Evolutionary conservation across 352 stramenopile genomes (phyloP).

Genomic region (Globisporangium splendens): DNA sequence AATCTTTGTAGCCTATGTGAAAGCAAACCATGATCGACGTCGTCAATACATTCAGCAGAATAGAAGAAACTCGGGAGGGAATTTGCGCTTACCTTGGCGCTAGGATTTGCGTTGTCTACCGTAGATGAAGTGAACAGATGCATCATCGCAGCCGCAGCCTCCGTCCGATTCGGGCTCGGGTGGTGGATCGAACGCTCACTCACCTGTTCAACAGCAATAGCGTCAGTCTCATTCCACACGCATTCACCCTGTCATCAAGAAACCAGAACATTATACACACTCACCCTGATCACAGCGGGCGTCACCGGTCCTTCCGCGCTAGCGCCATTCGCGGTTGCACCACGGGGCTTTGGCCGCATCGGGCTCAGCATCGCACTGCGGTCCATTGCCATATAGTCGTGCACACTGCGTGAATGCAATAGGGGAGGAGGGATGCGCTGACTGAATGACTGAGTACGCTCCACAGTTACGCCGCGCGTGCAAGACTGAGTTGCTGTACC

Average conservation of each 20-base stretch:
- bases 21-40: background rate
- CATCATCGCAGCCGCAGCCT: constrained; percentile 79
- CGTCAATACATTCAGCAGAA: background rate
- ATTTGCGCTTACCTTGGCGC: constrained; percentile 12
- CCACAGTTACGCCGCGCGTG: constrained; percentile 5
- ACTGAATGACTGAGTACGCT: background rate
- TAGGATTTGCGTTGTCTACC: background rate
- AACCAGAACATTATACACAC: background rate
- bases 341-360: constrained; percentile 20
- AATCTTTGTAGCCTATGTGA: constrained; percentile 6
- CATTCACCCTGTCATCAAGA: background rate
- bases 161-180: constrained; percentile 73
- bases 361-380: constrained; percentile 42
- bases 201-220: constrained; percentile 2
- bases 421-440: constrained; percentile 7
- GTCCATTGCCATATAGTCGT: constrained; percentile 28
- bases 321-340: background rate
- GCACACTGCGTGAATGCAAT: background rate
- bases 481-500: background rate
- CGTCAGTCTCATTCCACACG: background rate
- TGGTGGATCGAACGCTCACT: constrained; percentile 43
- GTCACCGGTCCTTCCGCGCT: constrained; percentile 19
- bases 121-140: constrained; percentile 53
- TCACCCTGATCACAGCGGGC: constrained; percentile 16
- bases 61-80: background rate